Evolutionary conservation across 2,329 filamentous ascomycete genomes (phyloP), one percentile per base, ranked within the genome.

Genomic region (Penicillium palitans): DNA sequence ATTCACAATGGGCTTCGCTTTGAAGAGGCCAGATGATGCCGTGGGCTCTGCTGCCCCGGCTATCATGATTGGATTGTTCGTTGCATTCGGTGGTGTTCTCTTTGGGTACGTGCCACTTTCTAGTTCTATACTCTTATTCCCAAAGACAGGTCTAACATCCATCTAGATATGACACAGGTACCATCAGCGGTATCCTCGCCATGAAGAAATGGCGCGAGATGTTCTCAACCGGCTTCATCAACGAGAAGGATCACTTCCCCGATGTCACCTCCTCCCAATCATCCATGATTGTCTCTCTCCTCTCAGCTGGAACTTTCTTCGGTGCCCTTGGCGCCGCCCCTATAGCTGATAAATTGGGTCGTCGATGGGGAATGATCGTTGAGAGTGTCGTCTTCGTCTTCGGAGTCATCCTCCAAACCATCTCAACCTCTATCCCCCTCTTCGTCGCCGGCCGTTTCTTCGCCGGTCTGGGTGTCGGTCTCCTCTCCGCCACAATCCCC

Each of bases 241-340:
- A 78, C 27, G 72, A 70, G 1, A 61, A 64, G 29, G 76, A 74
- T 63, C 62, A 73, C n/a, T 64, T 77, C 17, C 79, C 79, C 60
- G 73, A 78, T 58, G 70, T 84, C 12, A 78, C 81, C 8, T 77
- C 81, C 80, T 87, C 90, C 57, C 21, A 63, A 24, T 61, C 59
- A 21, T 59, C 61, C 2, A 53, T 52, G 35, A 61, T 63, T 44
- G 59, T 62, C 40, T 63, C 61, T n/a, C 58, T 63, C 31, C 51
- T 90, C 86, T 84, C 87, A 17, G 87, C 82, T 52, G 88, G 88
- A 31, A 90, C 87, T 0, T 89, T 86, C 77, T 71, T 87, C n/a
- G 88, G 87, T 58, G 83, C 87, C 44, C 73, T 75, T 13, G 64
- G 58, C 19, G 73, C 73, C 24, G 74, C 72, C n/a, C 70, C 64